Conservation (phyloP, 1,284 basidiomycete genomes). For the Cronartium quercuum region DNA sequence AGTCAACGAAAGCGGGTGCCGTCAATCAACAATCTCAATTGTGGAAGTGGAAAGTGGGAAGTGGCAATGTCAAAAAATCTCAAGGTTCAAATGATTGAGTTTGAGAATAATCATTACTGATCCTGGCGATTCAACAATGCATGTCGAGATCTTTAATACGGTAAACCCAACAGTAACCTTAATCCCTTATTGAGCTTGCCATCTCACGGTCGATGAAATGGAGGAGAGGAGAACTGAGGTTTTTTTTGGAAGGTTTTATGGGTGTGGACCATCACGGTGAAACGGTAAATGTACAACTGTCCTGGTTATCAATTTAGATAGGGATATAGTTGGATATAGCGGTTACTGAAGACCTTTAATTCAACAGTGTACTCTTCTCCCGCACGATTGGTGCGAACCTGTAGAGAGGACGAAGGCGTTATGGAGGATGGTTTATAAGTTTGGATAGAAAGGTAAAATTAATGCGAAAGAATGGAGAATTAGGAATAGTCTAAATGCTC, state of each 20-base stretch:
- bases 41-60: background rate
- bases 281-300: background rate
- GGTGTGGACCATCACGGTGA: background rate
- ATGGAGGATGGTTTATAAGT: background rate
- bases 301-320: background rate
- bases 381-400: background rate
- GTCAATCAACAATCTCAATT: background rate
- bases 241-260: background rate
- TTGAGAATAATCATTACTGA: background rate
- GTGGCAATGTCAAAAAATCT: background rate
- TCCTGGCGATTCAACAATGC: background rate
- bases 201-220: background rate
- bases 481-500: background rate
- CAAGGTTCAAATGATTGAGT: background rate
- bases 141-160: background rate
- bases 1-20: background rate
- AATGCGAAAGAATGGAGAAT: background rate
- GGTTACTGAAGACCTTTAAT: background rate
- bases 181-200: background rate
- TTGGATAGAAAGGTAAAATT: background rate
- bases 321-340: background rate
- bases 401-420: background rate
- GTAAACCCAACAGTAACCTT: background rate
- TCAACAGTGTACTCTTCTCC: background rate
- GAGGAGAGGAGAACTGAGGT: background rate